Evolutionary conservation across 805 yeast species (phyloP).

Genomic region (Ogataea ramenticola): DNA sequence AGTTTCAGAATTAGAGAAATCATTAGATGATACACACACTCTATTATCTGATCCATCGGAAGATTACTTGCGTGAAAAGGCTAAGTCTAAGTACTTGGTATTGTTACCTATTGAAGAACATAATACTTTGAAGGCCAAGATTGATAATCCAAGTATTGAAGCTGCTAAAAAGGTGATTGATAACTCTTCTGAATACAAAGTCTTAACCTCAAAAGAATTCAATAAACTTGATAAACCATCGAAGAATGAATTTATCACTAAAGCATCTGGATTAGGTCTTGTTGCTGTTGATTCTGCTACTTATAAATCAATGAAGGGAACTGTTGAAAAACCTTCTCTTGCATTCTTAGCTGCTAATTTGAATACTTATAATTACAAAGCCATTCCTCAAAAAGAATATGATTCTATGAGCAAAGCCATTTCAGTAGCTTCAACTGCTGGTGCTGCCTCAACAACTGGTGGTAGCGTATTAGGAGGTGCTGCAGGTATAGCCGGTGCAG

Average conservation of each 20-base stretch:
- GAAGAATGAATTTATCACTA: constrained; percentile 10
- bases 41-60: constrained; percentile 7
- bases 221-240: constrained; percentile 17
- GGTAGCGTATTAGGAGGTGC: not conserved
- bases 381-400: constrained; percentile 16
- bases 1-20: not conserved
- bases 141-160: constrained; percentile 6
- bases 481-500: not conserved
- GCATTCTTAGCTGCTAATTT: constrained; percentile 17
- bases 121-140: not conserved
- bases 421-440: not conserved
- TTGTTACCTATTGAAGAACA: not conserved
- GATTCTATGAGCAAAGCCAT: constrained; percentile 9
- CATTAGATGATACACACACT: no score
- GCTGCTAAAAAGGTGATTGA: not conserved
- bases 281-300: constrained; percentile 26
- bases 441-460: not conserved
- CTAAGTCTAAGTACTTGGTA: not conserved
- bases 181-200: not conserved
- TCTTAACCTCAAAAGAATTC: not conserved
- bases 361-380: constrained; percentile 17
- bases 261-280: constrained; percentile 27
- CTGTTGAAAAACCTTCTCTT: constrained; percentile 18
- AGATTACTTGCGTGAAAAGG: constrained; percentile 14
- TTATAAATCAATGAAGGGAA: constrained; percentile 14